Conservation (phyloP, 2,329 filamentous ascomycete species). For the Epichloe aotearoae region DNA sequence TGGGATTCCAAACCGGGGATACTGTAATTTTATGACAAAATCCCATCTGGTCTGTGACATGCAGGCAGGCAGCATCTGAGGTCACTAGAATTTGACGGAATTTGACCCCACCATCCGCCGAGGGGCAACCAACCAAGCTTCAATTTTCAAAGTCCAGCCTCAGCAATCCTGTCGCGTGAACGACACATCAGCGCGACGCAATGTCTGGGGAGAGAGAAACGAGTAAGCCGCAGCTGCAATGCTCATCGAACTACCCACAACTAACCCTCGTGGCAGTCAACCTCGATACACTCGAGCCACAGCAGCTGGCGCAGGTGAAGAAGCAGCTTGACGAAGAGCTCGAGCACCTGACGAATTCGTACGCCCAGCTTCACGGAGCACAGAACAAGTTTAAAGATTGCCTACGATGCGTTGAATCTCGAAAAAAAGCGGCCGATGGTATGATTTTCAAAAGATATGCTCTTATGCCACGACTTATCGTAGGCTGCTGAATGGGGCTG, state of each 20-base stretch:
- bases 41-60: no score
- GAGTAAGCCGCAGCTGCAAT: constrained; percentile 10
- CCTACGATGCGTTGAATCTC: constrained; percentile 54
- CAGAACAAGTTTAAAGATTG: constrained; percentile 91
- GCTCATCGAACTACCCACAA: neutral
- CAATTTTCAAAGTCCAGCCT: neutral
- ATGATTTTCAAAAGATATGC: neutral
- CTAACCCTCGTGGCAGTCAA: constrained; percentile 29
- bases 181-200: constrained; percentile 2
- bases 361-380: constrained; percentile 76
- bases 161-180: neutral
- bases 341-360: constrained; percentile 83
- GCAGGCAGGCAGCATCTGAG: neutral
- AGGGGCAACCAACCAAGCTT: neutral
- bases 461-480: neutral
- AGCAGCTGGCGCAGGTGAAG: constrained; percentile 84
- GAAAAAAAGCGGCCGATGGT: constrained; percentile 21
- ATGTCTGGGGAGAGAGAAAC: constrained; percentile 23
- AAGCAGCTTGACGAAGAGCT: constrained; percentile 94
- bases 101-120: neutral
- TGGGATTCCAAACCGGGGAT: no score
- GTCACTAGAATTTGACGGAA: neutral
- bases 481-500: neutral
- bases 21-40: no score
- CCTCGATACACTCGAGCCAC: constrained; percentile 63